These are phyloP conservation scores for Aphanoascus verrucosus DNA, from an alignment of 2,329 filamentous ascomycete genomes.

Conservation along the genomic window DNA sequence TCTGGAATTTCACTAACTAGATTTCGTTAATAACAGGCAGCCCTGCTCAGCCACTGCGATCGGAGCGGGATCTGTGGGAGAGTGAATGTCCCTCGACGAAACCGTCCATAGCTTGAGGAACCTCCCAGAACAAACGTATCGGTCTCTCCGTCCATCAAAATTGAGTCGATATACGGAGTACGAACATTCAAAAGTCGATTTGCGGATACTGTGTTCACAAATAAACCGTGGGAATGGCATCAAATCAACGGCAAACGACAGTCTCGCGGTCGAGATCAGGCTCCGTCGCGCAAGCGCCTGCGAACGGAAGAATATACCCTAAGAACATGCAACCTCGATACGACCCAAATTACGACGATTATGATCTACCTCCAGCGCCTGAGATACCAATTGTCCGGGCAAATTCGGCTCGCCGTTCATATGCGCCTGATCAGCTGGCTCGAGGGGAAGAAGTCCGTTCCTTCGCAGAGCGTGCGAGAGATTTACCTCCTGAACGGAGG, in stretches of 20 bases:
- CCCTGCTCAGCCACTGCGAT: too few species aligned
- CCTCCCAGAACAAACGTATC: too few species aligned
- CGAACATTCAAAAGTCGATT: too few species aligned
- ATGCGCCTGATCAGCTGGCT: conserved; percentile 26
- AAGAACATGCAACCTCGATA: neutral
- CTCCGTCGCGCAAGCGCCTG: conserved; percentile 1
- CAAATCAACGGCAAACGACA: neutral
- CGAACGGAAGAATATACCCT: neutral
- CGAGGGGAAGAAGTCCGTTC: conserved; percentile 18
- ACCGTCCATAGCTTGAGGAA: too few species aligned
- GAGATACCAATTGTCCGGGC: conserved; percentile 53
- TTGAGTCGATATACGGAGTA: too few species aligned
- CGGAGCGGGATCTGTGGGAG: too few species aligned
- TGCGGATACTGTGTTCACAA: neutral
- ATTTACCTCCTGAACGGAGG: conserved; percentile 5
- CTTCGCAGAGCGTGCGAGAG: conserved; percentile 19
- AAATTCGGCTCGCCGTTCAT: conserved; percentile 45
- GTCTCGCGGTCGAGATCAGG: neutral
- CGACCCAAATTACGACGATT: neutral
- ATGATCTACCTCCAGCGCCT: conserved; percentile 43
- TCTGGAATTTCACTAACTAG: too few species aligned
- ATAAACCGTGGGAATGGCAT: neutral
- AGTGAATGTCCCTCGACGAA: too few species aligned
- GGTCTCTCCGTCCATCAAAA: too few species aligned
- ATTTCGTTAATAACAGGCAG: too few species aligned